phyloP scores from a whole-genome alignment of 495 filamentous ascomycete genomes.

The Tuber calosporum region DNA sequence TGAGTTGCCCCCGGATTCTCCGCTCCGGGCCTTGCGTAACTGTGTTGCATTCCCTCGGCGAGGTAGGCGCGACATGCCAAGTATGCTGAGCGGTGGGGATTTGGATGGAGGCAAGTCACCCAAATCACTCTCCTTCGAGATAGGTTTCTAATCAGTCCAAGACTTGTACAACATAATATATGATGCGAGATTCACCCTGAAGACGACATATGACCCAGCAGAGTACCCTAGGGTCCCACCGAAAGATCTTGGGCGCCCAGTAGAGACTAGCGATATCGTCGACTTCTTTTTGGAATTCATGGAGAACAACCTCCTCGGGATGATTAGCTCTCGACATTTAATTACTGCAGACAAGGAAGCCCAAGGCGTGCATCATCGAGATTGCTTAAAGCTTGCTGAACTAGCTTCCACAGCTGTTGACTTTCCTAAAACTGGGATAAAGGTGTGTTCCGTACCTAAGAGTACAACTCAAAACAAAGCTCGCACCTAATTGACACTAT shows the following conservation, averaged over 20 bases:
- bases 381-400: constrained; percentile 59
- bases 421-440: constrained; percentile 70
- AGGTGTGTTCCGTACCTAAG: constrained; percentile 46
- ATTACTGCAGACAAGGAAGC: constrained; percentile 58
- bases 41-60: constrained; percentile 69
- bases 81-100: constrained; percentile 69
- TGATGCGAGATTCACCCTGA: constrained; percentile 49
- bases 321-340: constrained; percentile 61
- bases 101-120: constrained; percentile 54
- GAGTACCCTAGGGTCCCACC: constrained; percentile 57
- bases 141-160: constrained; percentile 15
- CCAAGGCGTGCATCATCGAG: constrained; percentile 50
- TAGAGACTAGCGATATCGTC: constrained; percentile 57
- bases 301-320: constrained; percentile 63
- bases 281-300: constrained; percentile 76
- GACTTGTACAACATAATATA: constrained; percentile 71
- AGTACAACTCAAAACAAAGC: not conserved
- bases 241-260: constrained; percentile 51
- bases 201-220: constrained; percentile 50
- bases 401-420: constrained; percentile 74
- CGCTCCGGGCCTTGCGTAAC: constrained; percentile 56
- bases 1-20: constrained; percentile 52
- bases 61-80: constrained; percentile 66
- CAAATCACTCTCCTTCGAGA: not conserved
- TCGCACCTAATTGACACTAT: not conserved